A percentile compares a stretch with the other conserved stretches of the same genome.
Evolutionary conservation across 345 rosid species (phyloP).

Genomic region (Citrus maxima): DNA sequence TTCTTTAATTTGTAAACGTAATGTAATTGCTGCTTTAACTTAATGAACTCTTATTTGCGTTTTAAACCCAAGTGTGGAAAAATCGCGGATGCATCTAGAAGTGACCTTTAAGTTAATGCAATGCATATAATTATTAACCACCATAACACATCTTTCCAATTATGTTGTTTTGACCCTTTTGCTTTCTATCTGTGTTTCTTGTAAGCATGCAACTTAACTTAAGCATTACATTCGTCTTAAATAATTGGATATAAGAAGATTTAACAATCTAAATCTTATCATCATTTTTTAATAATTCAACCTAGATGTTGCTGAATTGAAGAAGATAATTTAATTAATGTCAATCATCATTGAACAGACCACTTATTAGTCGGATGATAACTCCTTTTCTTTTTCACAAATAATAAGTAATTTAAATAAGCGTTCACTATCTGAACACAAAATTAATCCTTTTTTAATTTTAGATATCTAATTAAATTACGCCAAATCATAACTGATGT

Average conservation of each 20-base stretch:
- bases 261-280: neutral
- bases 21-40: neutral
- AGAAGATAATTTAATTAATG: slow-evolving; percentile 14
- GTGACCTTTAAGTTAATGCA: neutral
- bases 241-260: neutral
- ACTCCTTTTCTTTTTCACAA: too few relatives aligned
- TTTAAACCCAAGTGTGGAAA: neutral
- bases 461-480: too few relatives aligned
- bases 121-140: neutral
- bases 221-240: neutral
- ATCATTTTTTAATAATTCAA: slow-evolving; percentile 3
- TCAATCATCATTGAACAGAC: neutral
- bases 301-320: slow-evolving; percentile 1
- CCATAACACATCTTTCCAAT: neutral
- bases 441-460: too few relatives aligned
- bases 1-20: neutral
- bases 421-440: too few relatives aligned
- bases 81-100: neutral
- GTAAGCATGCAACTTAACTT: slow-evolving; percentile 5
- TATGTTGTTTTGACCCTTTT: neutral
- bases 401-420: too few relatives aligned
- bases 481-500: too few relatives aligned
- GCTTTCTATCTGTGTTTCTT: neutral
- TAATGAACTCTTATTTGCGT: neutral
- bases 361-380: too few relatives aligned